phyloP scores from a whole-genome alignment of 2,329 filamentous ascomycete species.

The Talaromyces marneffei region DNA sequence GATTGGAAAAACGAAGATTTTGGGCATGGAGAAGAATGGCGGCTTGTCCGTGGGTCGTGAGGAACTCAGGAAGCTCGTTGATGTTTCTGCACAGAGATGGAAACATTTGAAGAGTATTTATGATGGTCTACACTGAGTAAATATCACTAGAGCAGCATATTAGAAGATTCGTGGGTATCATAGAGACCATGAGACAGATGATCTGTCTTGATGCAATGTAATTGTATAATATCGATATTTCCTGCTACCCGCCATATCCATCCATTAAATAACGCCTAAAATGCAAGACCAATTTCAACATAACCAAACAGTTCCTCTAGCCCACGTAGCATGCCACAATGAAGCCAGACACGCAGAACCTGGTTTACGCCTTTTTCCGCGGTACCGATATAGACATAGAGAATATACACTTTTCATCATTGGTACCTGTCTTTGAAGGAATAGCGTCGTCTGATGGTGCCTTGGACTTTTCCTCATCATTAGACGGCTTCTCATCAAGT shows the following conservation, averaged over 20 bases:
- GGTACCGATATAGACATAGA: constrained; percentile 12
- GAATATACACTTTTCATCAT: constrained; percentile 6
- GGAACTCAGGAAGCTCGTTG: constrained; percentile 55
- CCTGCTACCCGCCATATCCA: not conserved
- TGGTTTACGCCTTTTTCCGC: not conserved
- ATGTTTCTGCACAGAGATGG: constrained; percentile 60
- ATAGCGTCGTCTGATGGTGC: constrained; percentile 19
- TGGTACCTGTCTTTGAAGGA: not conserved
- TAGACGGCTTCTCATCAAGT: not conserved
- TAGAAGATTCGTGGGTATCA: not conserved
- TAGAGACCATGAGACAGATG: not conserved
- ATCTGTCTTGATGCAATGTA: not conserved
- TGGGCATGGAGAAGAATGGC: constrained; percentile 77
- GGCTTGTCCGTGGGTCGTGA: constrained; percentile 64
- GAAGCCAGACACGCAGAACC: not conserved
- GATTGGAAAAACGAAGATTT: constrained; percentile 46
- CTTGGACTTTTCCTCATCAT: constrained; percentile 26
- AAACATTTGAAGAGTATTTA: constrained; percentile 48
- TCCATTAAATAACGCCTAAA: not conserved
- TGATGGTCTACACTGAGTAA: constrained; percentile 15
- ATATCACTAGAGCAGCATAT: not conserved
- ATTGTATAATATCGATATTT: too few relatives aligned
- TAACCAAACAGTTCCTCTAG: not conserved
- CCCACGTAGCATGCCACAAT: too few relatives aligned
- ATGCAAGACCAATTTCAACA: not conserved